Base-by-base conservation (phyloP, 2,329 filamentous ascomycete species). In the Aspergillus felis region DNA sequence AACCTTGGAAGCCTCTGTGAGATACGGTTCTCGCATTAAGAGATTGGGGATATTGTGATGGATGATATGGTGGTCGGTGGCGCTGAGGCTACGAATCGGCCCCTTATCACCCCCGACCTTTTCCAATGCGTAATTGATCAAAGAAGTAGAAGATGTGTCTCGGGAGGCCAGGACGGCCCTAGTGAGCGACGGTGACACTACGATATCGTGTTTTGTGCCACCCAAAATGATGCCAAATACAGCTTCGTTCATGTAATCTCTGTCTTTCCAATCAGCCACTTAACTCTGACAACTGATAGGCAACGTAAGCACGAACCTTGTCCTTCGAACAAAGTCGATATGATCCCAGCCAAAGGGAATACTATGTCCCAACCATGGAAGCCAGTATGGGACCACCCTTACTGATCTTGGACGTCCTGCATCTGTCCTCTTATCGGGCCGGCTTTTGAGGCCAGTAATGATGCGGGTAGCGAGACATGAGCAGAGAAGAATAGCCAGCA, bases 311-410 rank as follows among this genome's bases (percentile, higher is more conserved):
- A 59, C 61, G 22, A 52, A 81, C 79, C 74, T 70, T 14, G 79
- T 68, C 52, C 70, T 71, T 42, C 71, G 70, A 58, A 83, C 66
- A 61, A 82, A 79, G 10, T 65, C 64, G 44, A 79, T 71, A 51
- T 78, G 76, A 44, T 78, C 68, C 64, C 79, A 74, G 22, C 77
- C 69, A 62, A 84, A 81, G 22, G 70, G 71, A 44, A 81, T 63
- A 6, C 79, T 75, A 73, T 87, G 82, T 42, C 83, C 82, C 8
- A 87, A 38, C 53, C 81, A 75, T 1, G 85, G 84, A 7, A 87
- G 68, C 81, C 83, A 87, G 69, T 87, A 87, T 28, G 83, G 82
- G 24, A 81, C 62, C 56, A 77, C 69, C 67, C 79, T 80, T 58
- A 82, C 76, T 54, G 71, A 71, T 61, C 67, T 67, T 44, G 68